These are phyloP conservation scores for Kitagawia praeruptora DNA, from an alignment of 129 eudicot genomes.

Conservation along the genomic window DNA sequence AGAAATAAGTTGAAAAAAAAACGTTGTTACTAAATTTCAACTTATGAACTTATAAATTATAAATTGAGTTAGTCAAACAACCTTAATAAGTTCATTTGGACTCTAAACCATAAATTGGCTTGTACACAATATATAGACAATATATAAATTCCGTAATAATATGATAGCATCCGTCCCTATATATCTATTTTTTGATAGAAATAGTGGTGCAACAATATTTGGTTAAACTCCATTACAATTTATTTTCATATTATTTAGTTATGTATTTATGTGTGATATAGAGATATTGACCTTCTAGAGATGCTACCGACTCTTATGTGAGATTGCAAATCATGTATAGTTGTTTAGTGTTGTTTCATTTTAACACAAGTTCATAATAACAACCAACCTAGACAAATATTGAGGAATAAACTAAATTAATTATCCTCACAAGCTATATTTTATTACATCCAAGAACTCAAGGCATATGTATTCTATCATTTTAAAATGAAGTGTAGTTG, in stretches of 20 bases:
- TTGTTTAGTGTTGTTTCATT: not conserved
- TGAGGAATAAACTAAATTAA: not conserved
- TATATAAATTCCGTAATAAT: too few species aligned
- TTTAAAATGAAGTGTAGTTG: slow-evolving; percentile 1
- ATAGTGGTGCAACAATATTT: too few species aligned
- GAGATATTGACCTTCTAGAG: not conserved
- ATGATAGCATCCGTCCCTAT: too few species aligned
- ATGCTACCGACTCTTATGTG: not conserved
- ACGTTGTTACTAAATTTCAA: too few species aligned
- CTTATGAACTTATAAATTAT: too few species aligned
- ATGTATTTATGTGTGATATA: not conserved
- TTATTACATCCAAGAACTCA: not conserved
- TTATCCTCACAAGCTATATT: not conserved
- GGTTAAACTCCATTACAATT: too few species aligned
- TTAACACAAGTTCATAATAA: not conserved
- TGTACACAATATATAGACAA: too few species aligned
- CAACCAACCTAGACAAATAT: not conserved
- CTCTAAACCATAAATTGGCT: too few species aligned
- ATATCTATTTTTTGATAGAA: too few species aligned
- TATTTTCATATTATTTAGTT: not conserved
- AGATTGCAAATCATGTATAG: not conserved
- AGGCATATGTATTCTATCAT: not conserved
- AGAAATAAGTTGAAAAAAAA: too few species aligned
- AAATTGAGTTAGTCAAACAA: too few species aligned
- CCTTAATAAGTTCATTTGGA: too few species aligned